Percentiles rank a stretch among this genome's conserved stretches.
Evolutionary conservation across 2,329 filamentous ascomycete species (phyloP).

Genomic region (Rasamsonia emersonii): DNA sequence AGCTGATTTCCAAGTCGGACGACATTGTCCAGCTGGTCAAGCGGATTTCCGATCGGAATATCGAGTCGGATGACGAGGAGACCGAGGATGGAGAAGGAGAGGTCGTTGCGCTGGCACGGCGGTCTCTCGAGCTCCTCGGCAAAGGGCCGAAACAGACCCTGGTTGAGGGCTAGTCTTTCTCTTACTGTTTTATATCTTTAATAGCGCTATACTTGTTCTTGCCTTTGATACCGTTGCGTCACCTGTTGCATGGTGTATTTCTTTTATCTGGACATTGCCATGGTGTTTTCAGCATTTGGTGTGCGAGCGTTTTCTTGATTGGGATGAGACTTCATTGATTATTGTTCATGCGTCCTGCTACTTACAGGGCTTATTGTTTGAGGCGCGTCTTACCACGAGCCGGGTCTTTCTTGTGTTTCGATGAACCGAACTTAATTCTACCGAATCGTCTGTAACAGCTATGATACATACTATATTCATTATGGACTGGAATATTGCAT

Average conservation of each 20-base stretch:
- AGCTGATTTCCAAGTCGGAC: slow-evolving; percentile 78
- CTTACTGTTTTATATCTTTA: slow-evolving; percentile 5
- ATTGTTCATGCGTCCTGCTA: too few species aligned
- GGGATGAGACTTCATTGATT: neutral
- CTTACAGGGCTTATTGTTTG: too few species aligned
- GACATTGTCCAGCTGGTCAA: slow-evolving; percentile 90
- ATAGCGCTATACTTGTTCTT: too few species aligned
- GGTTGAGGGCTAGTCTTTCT: slow-evolving; percentile 59
- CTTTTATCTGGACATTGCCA: too few species aligned
- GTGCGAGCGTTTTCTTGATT: slow-evolving; percentile 13
- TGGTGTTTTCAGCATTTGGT: slow-evolving; percentile 23
- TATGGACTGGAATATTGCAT: slow-evolving; percentile 18
- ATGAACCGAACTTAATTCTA: too few species aligned
- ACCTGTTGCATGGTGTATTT: too few species aligned
- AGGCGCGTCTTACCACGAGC: neutral
- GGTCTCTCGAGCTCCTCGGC: slow-evolving; percentile 78
- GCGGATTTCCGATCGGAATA: slow-evolving; percentile 77
- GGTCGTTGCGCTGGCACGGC: slow-evolving; percentile 80
- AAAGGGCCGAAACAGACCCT: slow-evolving; percentile 67
- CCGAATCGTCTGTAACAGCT: slow-evolving; percentile 9
- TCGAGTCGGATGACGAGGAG: slow-evolving; percentile 78
- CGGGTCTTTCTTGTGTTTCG: too few species aligned
- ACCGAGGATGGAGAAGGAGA: slow-evolving; percentile 89
- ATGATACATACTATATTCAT: slow-evolving; percentile 16
- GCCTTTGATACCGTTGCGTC: too few species aligned